Percentiles rank a stretch among this genome's conserved stretches.
These are phyloP conservation scores for Agrostemma githago DNA, from an alignment of 148 eudicot genomes.

Conservation along the genomic window DNA sequence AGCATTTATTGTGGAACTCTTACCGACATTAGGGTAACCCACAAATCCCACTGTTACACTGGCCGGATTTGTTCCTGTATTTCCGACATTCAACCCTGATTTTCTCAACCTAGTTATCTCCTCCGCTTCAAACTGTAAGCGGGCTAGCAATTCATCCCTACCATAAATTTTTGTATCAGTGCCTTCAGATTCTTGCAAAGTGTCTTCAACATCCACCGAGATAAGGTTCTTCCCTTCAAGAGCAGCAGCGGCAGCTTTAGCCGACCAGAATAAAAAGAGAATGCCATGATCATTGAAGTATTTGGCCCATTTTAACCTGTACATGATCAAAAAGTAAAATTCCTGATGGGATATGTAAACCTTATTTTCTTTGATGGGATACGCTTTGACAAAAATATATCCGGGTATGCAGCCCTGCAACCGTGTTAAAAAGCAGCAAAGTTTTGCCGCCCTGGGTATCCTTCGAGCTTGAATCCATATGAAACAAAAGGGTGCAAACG, in stretches of 20 bases:
- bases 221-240: slow-evolving; percentile 59
- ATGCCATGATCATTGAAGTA: slow-evolving; percentile 75
- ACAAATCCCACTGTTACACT: slow-evolving; percentile 81
- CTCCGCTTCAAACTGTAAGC: slow-evolving; percentile 89
- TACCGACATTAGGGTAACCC: slow-evolving; percentile 96
- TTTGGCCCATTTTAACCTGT: slow-evolving; percentile 81
- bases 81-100: slow-evolving; percentile 25
- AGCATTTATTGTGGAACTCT: slow-evolving; percentile 96
- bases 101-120: slow-evolving; percentile 53
- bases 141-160: slow-evolving; percentile 79
- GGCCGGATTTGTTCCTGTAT: slow-evolving; percentile 13
- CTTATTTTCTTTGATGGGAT: neutral
- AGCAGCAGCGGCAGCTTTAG: slow-evolving; percentile 93
- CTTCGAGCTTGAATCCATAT: neutral
- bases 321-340: slow-evolving; percentile 17
- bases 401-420: neutral
- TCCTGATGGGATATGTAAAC: neutral
- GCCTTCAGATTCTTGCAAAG: slow-evolving; percentile 38
- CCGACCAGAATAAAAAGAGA: slow-evolving; percentile 93
- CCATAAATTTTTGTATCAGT: slow-evolving; percentile 60
- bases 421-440: neutral
- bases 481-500: neutral
- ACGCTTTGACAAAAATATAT: neutral
- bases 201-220: slow-evolving; percentile 24
- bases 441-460: neutral